Percentiles rank a stretch among this genome's conserved stretches.
phyloP scores from a whole-genome alignment of 1,284 basidiomycete genomes.

The Cutaneotrichosporon sp. region DNA sequence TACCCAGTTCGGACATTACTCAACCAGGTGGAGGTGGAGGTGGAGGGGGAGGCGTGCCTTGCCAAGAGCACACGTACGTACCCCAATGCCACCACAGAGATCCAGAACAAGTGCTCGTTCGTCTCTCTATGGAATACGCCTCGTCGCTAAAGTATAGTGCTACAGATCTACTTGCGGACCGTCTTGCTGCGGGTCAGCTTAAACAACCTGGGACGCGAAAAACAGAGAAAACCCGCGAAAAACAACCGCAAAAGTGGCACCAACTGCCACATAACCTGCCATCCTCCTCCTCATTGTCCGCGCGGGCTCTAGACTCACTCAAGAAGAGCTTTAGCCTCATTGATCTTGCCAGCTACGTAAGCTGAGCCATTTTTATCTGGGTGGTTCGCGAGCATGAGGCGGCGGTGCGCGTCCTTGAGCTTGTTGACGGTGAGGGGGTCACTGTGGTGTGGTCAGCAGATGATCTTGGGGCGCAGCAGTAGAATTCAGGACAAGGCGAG shows the following conservation, averaged over 20 bases:
- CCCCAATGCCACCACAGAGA: too few species aligned
- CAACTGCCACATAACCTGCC: not conserved
- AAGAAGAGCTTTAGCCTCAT: slow-evolving; percentile 82
- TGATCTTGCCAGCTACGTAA: slow-evolving; percentile 96
- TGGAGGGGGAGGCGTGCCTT: too few species aligned
- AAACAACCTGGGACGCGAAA: not conserved
- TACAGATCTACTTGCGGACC: slow-evolving; percentile 25
- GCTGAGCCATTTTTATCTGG: slow-evolving; percentile 83
- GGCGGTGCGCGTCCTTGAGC: slow-evolving; percentile 85
- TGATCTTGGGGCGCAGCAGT: not conserved
- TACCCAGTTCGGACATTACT: too few species aligned
- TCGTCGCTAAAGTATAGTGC: slow-evolving; percentile 20
- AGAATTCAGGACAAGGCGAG: not conserved
- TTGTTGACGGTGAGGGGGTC: slow-evolving; percentile 69
- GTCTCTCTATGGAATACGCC: too few species aligned
- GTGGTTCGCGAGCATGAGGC: slow-evolving; percentile 84
- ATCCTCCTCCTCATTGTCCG: not conserved
- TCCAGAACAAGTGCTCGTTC: too few species aligned
- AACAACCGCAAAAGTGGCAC: not conserved
- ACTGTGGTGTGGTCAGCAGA: slow-evolving; percentile 58
- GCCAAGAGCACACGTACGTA: too few species aligned
- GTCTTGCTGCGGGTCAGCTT: slow-evolving; percentile 28
- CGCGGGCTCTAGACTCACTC: slow-evolving; percentile 54
- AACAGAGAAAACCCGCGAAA: not conserved
- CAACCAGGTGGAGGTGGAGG: too few species aligned